These are phyloP conservation scores for Kentomonas sorsogonicus DNA, from an alignment of 208 protist genomes.

Conservation along the genomic window DNA sequence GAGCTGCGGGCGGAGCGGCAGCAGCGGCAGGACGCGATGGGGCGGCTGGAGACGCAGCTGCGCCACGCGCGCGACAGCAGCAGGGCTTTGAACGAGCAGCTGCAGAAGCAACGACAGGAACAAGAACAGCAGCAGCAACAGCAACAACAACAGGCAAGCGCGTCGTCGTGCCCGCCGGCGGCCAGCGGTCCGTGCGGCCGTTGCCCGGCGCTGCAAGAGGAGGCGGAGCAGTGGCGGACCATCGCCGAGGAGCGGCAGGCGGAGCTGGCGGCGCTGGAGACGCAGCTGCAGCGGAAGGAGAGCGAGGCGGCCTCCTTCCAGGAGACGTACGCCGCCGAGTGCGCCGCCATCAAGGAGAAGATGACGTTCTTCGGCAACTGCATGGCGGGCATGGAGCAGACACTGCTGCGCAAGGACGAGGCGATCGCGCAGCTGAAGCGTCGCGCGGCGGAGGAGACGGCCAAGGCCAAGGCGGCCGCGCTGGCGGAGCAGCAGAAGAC, in stretches of 20 bases:
- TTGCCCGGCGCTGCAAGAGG: too few species aligned
- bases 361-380: constrained; percentile 15
- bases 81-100: too few species aligned
- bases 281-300: not conserved
- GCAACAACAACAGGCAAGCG: constrained; percentile 4
- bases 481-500: constrained; percentile 16
- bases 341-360: constrained; percentile 10
- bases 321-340: constrained; percentile 9
- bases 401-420: constrained; percentile 17
- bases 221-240: constrained; percentile 10
- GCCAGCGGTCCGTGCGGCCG: too few species aligned
- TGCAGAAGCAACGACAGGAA: constrained; percentile 12
- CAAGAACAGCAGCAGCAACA: not conserved
- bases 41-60: constrained; percentile 41
- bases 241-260: constrained; percentile 19
- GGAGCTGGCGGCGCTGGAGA: constrained; percentile 20
- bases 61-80: constrained; percentile 51
- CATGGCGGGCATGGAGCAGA: constrained; percentile 20
- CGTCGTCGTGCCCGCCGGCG: not conserved
- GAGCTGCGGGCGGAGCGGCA: constrained; percentile 31
- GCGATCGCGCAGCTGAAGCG: constrained; percentile 25
- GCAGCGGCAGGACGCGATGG: constrained; percentile 21
- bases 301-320: not conserved
- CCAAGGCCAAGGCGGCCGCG: constrained; percentile 10
- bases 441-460: constrained; percentile 1